A percentile compares a stretch with the other conserved stretches of the same genome.
Evolutionary conservation across 352 stramenopile genomes (phyloP).

Genomic region (Pythium aristosporum): DNA sequence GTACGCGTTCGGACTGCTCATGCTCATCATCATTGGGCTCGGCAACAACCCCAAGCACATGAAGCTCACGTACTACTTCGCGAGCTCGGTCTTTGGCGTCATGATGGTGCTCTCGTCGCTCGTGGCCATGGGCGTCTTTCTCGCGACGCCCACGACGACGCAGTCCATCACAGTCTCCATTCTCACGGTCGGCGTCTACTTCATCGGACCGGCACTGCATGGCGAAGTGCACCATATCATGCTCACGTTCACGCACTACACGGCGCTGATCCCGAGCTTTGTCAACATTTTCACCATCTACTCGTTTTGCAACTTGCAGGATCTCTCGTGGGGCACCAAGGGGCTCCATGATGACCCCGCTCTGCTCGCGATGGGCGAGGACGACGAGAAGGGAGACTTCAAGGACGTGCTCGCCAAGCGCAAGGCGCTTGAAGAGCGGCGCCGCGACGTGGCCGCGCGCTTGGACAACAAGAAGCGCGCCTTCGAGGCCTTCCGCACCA

Average conservation of each 20-base stretch:
- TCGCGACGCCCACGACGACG: constrained; percentile 51
- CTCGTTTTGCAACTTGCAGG: constrained; percentile 88
- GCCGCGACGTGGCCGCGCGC: constrained; percentile 51
- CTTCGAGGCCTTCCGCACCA: constrained; percentile 85
- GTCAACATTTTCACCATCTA: constrained; percentile 91
- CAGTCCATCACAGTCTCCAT: constrained; percentile 63
- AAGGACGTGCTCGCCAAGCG: constrained; percentile 83
- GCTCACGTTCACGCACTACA: constrained; percentile 88
- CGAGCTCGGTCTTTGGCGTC: constrained; percentile 62
- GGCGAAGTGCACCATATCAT: constrained; percentile 84
- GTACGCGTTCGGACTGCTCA: constrained; percentile 78
- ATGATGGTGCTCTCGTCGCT: constrained; percentile 82
- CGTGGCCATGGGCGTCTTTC: constrained; percentile 74
- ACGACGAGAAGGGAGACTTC: constrained; percentile 78
- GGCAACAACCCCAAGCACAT: constrained; percentile 89
- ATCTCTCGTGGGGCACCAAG: constrained; percentile 87
- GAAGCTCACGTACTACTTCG: constrained; percentile 84
- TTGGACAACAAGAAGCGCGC: constrained; percentile 69
- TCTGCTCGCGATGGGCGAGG: constrained; percentile 35
- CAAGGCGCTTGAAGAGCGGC: constrained; percentile 65
- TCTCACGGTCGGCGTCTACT: constrained; percentile 78
- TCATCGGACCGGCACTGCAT: constrained; percentile 75
- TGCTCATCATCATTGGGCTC: constrained; percentile 83
- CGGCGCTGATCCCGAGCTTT: constrained; percentile 81
- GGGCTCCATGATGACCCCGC: constrained; percentile 58